Evolutionary conservation across 495 filamentous ascomycete species (phyloP), one percentile per base, ranked within the genome.

Genomic region (Talaromyces proteolyticus): DNA sequence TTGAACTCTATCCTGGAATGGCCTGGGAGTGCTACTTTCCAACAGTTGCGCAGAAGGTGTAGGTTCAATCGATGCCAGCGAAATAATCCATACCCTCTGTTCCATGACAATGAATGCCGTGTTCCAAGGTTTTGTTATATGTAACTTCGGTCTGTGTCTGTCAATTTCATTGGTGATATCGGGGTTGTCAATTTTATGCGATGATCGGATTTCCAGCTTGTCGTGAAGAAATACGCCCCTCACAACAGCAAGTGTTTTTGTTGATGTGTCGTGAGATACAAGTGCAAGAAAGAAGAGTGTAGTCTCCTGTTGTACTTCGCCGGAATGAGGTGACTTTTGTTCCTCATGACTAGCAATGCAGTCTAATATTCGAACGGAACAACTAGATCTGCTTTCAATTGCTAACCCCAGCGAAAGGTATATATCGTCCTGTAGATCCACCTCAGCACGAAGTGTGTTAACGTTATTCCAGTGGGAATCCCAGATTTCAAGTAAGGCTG

Each of bases 21-120:
- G 69, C 11, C 76, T 64, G 1, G 77, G 74, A 40, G 82, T 58
- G 12, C 74, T 63, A 20, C 47, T 36, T n/a, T 49, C 34, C 20
- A 45, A 25, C 6, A 91, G 74, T 55, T 94, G 89, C 12, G 77
- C 78, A 21, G 82, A 82, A 23, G 87, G 84, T 2, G 80, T 78
- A 21, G 83, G 77, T 29, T 83, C 79, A 1, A 74, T 59, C 19
- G 63, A 68, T 0, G 70, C 70, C 40, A 91, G 75, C 3, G 91
- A 95, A 0, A 87, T 71, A 17, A 97, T 63, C 10, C 89, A 81
- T 14, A 95, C 70, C 11, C 84, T 89, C 50, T 84, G 77, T 40
- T 84, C 81, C 50, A 94, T 87, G 4, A 91, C 74, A 38, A 95
- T 63, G 55, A 91, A 92, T n/a, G 89, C 93, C 2, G 88, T 86